Base-by-base conservation (phyloP, 2,329 filamentous ascomycete genomes). In the Phaeophleospora eucalypticola region DNA sequence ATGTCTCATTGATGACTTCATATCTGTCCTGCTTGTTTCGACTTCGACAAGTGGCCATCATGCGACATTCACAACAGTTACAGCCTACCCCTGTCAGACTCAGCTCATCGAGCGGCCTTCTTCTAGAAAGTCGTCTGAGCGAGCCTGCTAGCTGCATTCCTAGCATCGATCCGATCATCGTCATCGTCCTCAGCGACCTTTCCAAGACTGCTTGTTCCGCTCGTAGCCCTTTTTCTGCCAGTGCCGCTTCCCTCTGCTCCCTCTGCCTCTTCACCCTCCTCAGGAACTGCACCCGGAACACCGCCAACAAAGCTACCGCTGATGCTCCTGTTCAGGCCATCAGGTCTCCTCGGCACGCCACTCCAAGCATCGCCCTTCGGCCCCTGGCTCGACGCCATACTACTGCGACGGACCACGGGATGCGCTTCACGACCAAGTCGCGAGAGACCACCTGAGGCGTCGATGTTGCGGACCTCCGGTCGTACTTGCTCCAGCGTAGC, bases 341-440 rank as follows among this genome's bases (percentile, higher is more conserved):
- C 88, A 21, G 84, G 82, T 45, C 87, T 80, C 52, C 93, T 80
- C 29, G 90, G 88, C 20, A 96, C 89, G 48, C 93, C 93, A 61
- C 89, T 95, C 93, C 93, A 98, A 14, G 93, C 86, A 68, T 98
- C 93, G n/a, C 93, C 93, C 72, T 95, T 95, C 41, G 93, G 91
- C 0, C 93, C 93, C 70, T 98, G 93, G 61, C 87, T 93, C 38
- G 87, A 87, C 14, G 87, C 87, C 56, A 96, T 71, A 66, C 82
- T 93, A 67, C 82, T 91, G 51, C 91, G 82, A 45, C 93, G 81
- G 21, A 73, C 71, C 4, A 83, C 72, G 2, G 93, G 91, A 65
- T 95, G 89, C 14, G 86, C 75, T 70, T 98, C 93, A 48, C 93
- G 83, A 35, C 93, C 93, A 27, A 98, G 78, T 35, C 93, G 82